phyloP scores from a whole-genome alignment of 768 basidiomycete genomes.

The Kondoa malvinella region DNA sequence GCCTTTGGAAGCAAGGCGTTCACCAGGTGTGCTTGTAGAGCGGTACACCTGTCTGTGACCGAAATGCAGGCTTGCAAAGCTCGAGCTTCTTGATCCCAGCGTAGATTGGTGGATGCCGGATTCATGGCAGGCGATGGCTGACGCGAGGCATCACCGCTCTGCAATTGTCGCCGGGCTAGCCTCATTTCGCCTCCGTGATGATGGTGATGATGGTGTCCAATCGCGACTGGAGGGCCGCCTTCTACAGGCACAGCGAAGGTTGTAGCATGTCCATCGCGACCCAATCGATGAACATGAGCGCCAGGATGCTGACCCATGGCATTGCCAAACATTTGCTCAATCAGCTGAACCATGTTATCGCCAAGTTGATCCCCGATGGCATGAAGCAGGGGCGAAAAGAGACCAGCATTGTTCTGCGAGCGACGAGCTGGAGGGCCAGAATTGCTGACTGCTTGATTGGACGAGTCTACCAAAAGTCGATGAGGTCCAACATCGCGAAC shows the following conservation, averaged over 20 bases:
- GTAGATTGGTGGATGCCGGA: background rate
- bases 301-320: background rate
- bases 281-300: background rate
- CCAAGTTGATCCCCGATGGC: slow-evolving; percentile 62
- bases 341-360: slow-evolving; percentile 59
- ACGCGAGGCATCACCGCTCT: background rate
- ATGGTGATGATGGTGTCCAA: background rate
- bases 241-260: background rate
- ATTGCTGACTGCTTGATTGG: background rate
- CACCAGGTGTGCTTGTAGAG: background rate
- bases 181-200: background rate
- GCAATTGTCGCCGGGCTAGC: background rate
- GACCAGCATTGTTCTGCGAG: slow-evolving; percentile 38
- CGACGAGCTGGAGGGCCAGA: slow-evolving; percentile 31
- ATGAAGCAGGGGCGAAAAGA: slow-evolving; percentile 34
- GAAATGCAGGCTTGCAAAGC: slow-evolving; percentile 2
- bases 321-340: slow-evolving; percentile 53
- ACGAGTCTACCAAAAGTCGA: slow-evolving; percentile 53
- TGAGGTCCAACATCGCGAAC: slow-evolving; percentile 44
- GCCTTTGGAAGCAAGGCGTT: background rate
- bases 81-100: slow-evolving; percentile 9
- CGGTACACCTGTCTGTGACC: background rate
- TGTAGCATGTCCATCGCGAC: background rate
- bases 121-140: background rate
- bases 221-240: background rate